A percentile compares a stretch with the other conserved stretches of the same genome.
Evolutionary conservation across 192 early-diverging fungal species (phyloP).

Genomic region (Chytriomyces sp.): DNA sequence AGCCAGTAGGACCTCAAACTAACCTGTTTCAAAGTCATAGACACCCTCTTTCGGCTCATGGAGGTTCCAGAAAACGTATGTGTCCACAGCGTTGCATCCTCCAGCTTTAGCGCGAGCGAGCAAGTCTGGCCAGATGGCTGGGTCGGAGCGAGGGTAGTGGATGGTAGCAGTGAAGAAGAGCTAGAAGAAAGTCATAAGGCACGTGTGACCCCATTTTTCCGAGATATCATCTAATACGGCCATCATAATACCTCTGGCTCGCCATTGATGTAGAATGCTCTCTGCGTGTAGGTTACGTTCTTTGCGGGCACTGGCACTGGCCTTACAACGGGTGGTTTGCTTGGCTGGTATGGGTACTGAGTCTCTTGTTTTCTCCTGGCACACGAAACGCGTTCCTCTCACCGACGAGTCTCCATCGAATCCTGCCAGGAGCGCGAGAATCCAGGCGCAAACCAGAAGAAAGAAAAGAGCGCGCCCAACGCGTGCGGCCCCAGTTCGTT

Average conservation of each 20-base stretch:
- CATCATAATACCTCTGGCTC: constrained; percentile 17
- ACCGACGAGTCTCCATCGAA: neutral
- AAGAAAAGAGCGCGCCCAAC: neutral
- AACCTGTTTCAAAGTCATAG: constrained; percentile 60
- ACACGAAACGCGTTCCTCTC: too few relatives aligned
- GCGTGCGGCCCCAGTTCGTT: too few relatives aligned
- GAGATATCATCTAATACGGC: neutral
- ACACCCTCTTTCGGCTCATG: constrained; percentile 56
- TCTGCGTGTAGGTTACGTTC: constrained; percentile 33
- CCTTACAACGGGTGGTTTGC: too few relatives aligned
- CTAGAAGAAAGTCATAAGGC: neutral
- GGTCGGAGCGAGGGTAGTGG: constrained; percentile 64
- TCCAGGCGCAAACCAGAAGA: neutral
- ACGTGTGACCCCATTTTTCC: neutral
- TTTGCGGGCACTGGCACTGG: neutral
- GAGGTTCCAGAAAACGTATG: constrained; percentile 71
- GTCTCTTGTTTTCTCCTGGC: too few relatives aligned
- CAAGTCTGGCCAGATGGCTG: constrained; percentile 57
- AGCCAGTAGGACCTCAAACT: too few relatives aligned
- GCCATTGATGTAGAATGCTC: constrained; percentile 33
- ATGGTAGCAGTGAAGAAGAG: constrained; percentile 54
- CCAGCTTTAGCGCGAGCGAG: constrained; percentile 52
- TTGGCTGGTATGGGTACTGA: too few relatives aligned
- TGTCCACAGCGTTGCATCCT: constrained; percentile 65
- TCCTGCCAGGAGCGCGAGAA: neutral